A percentile compares a stretch with the other conserved stretches of the same genome.
These are phyloP conservation scores for Chlorella sp. DNA, from an alignment of 139 green algal genomes.

Conservation along the genomic window DNA sequence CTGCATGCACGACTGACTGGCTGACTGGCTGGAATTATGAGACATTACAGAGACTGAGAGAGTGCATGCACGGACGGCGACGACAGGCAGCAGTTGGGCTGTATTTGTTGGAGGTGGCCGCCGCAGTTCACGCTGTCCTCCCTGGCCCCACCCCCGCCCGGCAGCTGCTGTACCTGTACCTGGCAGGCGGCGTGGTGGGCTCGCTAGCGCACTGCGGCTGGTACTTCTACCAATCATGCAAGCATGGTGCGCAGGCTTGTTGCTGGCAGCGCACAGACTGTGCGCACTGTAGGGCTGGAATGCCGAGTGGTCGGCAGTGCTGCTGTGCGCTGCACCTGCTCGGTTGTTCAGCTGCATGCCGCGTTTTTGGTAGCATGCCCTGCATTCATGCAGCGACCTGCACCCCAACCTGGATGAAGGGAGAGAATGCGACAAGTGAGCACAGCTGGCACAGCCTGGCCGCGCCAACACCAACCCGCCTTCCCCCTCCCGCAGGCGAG, in stretches of 20 bases:
- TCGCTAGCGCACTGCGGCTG: constrained; percentile 47
- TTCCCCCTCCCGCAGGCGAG: not conserved
- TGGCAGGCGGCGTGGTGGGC: constrained; percentile 39
- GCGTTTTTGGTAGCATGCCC: no score
- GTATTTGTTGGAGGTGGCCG: no score
- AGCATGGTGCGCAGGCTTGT: not conserved
- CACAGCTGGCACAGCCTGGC: no score
- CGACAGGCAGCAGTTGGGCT: not conserved
- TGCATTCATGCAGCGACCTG: no score
- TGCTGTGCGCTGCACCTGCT: no score
- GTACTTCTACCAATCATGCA: constrained; percentile 9
- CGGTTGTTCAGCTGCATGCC: no score
- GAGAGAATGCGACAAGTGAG: no score
- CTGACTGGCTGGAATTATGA: no score
- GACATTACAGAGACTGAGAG: not conserved
- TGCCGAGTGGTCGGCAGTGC: no score
- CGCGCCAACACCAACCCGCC: no score
- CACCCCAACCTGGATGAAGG: no score
- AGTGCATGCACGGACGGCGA: not conserved
- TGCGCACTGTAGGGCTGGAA: not conserved
- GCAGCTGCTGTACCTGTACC: constrained; percentile 48
- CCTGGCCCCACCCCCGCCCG: not conserved
- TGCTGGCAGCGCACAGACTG: not conserved
- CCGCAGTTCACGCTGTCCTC: not conserved
- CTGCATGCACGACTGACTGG: no score